Evolutionary conservation across 169 alveolate species (phyloP).

Genomic region (Eimeria necatrix): DNA sequence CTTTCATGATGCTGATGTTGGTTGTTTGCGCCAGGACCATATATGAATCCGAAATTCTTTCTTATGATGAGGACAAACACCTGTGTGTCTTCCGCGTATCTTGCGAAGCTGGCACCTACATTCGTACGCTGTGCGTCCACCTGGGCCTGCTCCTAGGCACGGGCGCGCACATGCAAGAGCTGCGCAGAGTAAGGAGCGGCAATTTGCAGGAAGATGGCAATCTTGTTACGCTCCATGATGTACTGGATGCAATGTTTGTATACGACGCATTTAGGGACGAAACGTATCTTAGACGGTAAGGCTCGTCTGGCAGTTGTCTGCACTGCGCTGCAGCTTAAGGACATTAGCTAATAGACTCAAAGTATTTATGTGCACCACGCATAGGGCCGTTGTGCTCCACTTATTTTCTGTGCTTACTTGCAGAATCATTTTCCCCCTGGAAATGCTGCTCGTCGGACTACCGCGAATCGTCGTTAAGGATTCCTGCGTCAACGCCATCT

Average conservation of each 20-base stretch:
- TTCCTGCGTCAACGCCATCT: slow-evolving; percentile 99
- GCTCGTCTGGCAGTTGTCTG: not conserved
- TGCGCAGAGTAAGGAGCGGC: slow-evolving; percentile 98
- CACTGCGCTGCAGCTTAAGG: not conserved
- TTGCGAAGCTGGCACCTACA: slow-evolving; percentile 99
- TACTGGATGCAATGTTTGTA: slow-evolving; percentile 98
- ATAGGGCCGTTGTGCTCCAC: not conserved
- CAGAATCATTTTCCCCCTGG: slow-evolving; percentile 98
- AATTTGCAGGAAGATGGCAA: slow-evolving; percentile 93
- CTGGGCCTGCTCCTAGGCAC: slow-evolving; percentile 98
- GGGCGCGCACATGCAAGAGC: slow-evolving; percentile 99
- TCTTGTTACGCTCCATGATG: slow-evolving; percentile 99
- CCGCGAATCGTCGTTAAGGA: slow-evolving; percentile 99
- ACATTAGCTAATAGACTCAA: not conserved
- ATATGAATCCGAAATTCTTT: slow-evolving; percentile 98
- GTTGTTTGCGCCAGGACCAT: slow-evolving; percentile 92
- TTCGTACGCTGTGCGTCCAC: slow-evolving; percentile 99
- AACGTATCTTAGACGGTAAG: slow-evolving; percentile 94
- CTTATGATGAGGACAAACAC: slow-evolving; percentile 97
- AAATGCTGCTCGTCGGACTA: slow-evolving; percentile 95
- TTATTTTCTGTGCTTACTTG: not conserved
- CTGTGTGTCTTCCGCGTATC: slow-evolving; percentile 99
- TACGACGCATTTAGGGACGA: slow-evolving; percentile 93
- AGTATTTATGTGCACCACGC: not conserved
- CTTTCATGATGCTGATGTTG: not conserved